Percentiles rank a stretch among this genome's conserved stretches.
Evolutionary conservation across 2,329 filamentous ascomycete species (phyloP).

Genomic region (Tolypocladium guangdongense): DNA sequence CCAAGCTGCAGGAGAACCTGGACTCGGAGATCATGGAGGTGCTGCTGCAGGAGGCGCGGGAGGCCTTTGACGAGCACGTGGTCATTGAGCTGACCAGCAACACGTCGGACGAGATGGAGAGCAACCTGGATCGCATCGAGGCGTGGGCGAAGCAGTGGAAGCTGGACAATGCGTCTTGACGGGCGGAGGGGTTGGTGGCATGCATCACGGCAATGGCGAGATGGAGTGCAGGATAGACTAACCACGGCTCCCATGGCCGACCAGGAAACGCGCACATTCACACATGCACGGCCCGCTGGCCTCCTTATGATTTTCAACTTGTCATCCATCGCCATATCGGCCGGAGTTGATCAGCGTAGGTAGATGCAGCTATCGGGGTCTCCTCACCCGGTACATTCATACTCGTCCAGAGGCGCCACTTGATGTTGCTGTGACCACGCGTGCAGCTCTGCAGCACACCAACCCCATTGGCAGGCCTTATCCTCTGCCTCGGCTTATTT

Average conservation of each 20-base stretch:
- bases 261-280: too few relatives aligned
- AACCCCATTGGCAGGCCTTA: too few relatives aligned
- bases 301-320: not conserved
- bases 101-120: slow-evolving; percentile 72
- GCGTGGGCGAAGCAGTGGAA: slow-evolving; percentile 78
- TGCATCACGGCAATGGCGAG: not conserved
- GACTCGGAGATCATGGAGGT: slow-evolving; percentile 98
- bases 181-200: not conserved
- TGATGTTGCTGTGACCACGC: too few relatives aligned
- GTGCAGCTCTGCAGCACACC: too few relatives aligned
- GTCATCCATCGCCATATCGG: not conserved
- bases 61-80: slow-evolving; percentile 76
- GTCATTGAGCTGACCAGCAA: slow-evolving; percentile 85
- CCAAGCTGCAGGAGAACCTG: slow-evolving; percentile 89
- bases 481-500: too few relatives aligned
- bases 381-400: not conserved
- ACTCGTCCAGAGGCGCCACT: too few relatives aligned
- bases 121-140: slow-evolving; percentile 75
- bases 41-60: slow-evolving; percentile 76
- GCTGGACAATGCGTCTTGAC: slow-evolving; percentile 9
- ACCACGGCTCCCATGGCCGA: not conserved
- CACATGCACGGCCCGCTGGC: not conserved
- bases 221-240: not conserved
- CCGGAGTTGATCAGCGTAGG: not conserved
- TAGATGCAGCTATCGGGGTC: not conserved